These are phyloP conservation scores for Curvularia lunata DNA, from an alignment of 2,329 filamentous ascomycete species.

Conservation along the genomic window DNA sequence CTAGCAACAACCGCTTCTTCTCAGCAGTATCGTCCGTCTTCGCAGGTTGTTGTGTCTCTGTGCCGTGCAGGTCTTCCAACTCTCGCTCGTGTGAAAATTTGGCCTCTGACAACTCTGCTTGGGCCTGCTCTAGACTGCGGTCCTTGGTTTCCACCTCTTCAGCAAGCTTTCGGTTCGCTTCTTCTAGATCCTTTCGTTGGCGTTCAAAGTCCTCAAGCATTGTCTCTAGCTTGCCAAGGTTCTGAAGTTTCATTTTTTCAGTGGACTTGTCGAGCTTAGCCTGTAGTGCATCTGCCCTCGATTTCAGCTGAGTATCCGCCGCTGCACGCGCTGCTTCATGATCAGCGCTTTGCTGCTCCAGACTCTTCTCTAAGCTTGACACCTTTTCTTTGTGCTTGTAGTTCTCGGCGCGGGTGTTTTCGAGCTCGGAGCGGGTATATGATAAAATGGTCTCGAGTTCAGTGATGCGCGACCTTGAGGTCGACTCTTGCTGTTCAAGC, in stretches of 20 bases:
- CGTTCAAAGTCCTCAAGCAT: constrained; percentile 29
- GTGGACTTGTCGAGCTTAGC: constrained; percentile 35
- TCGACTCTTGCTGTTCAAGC: constrained; percentile 37
- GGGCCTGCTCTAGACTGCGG: constrained; percentile 10
- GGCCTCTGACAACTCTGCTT: constrained; percentile 5
- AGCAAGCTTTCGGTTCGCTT: constrained; percentile 9
- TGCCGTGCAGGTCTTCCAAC: constrained; percentile 14
- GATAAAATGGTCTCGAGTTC: constrained; percentile 46
- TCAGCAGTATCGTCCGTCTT: constrained; percentile 7
- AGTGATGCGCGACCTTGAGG: constrained; percentile 40
- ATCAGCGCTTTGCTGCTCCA: constrained; percentile 23
- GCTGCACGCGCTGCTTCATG: constrained; percentile 14
- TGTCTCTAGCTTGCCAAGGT: constrained; percentile 33
- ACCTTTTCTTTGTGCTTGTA: constrained; percentile 41
- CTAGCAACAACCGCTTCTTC: constrained; percentile 20
- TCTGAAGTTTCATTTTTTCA: constrained; percentile 37
- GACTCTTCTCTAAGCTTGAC: constrained; percentile 22
- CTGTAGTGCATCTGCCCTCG: constrained; percentile 30
- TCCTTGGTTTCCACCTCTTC: constrained; percentile 10
- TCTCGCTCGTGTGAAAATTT: constrained; percentile 10
- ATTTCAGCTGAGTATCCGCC: constrained; percentile 22
- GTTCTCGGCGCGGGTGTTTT: constrained; percentile 35
- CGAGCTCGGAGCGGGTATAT: constrained; percentile 43
- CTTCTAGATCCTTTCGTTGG: constrained; percentile 8
- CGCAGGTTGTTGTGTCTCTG: constrained; percentile 3